Base-by-base conservation (phyloP, 495 filamentous ascomycete species). In the Penicillium verhagenii region DNA sequence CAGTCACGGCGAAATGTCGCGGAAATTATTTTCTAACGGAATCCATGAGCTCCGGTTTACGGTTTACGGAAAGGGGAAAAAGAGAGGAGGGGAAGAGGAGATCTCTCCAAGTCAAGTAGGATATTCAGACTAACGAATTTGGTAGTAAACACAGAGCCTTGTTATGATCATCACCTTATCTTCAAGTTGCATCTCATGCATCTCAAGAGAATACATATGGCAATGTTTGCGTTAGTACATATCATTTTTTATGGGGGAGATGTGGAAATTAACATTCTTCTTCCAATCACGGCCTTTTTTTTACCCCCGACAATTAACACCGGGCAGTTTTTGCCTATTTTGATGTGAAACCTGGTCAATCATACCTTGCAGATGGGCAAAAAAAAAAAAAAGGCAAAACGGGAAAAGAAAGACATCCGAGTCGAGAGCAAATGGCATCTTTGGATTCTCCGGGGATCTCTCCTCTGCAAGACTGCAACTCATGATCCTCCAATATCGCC, bases 381-480 rank as follows among this genome's bases (percentile, higher is more conserved):
- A 25, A 29, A 28, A 43, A 52, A 52, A 20, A 3, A 31, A 25
- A 51, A 42, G n/a, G 37, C 1, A 38, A 18, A 40, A 19, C 16
- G 37, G 25, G 13, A 49, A 26, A 29, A 9, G 14, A 31, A 33
- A 47, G 4, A 28, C 19, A n/a, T n/a, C n/a, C 33, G 13, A 35
- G 33, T 28, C 13, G 16, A 18, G 19, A 35, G 23, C 28, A 50
- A 52, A 43, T 38, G 21, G 21, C 42, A 57, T 59, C 53, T 63
- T 50, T 56, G 37, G 60, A 63, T 63, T 14, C 46, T 47, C 57
- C 56, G 37, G 57, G 53, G 56, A 43, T 57, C 60, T 24, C 53
- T 53, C 44, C n/a, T n/a, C n/a, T n/a, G n/a, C n/a, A n/a, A n/a
- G n/a, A n/a, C n/a, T n/a, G n/a, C n/a, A n/a, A n/a, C 52, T 57